A percentile compares a stretch with the other conserved stretches of the same genome.
These are phyloP conservation scores for Prunella vulgaris DNA, from an alignment of 257 asterid species.

Conservation along the genomic window DNA sequence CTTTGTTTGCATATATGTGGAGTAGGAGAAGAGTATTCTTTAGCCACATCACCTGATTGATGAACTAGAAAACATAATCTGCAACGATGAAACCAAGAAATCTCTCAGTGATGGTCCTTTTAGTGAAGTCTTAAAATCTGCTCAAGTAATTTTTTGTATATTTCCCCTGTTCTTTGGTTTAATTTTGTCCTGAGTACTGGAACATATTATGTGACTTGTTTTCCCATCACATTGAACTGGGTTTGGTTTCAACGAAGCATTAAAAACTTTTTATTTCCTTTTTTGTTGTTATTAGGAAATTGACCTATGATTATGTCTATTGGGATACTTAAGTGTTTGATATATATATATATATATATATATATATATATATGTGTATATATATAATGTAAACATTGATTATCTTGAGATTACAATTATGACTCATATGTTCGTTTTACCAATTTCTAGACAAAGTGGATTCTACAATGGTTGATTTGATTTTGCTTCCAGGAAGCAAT, in stretches of 20 bases:
- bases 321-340: not conserved
- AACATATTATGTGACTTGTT: not conserved
- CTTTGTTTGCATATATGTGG: constrained; percentile 59
- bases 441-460: not conserved
- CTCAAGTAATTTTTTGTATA: constrained; percentile 58
- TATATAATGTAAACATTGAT: not conserved
- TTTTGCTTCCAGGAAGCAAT: constrained; percentile 76
- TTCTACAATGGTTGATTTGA: constrained; percentile 1
- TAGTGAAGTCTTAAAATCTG: constrained; percentile 60
- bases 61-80: constrained; percentile 60
- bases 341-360: too few species aligned
- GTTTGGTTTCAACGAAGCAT: too few species aligned
- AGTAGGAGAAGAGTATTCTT: constrained; percentile 89
- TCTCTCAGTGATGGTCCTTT: constrained; percentile 78
- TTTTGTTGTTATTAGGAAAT: not conserved
- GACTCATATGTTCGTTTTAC: not conserved
- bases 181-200: not conserved
- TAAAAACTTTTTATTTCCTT: too few species aligned
- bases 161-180: not conserved
- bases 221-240: not conserved
- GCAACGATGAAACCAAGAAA: constrained; percentile 38
- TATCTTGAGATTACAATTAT: not conserved
- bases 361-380: too few species aligned
- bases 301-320: not conserved
- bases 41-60: constrained; percentile 87